These are phyloP conservation scores for Lactarius sanguifluus DNA, from an alignment of 768 basidiomycete genomes.

Conservation along the genomic window DNA sequence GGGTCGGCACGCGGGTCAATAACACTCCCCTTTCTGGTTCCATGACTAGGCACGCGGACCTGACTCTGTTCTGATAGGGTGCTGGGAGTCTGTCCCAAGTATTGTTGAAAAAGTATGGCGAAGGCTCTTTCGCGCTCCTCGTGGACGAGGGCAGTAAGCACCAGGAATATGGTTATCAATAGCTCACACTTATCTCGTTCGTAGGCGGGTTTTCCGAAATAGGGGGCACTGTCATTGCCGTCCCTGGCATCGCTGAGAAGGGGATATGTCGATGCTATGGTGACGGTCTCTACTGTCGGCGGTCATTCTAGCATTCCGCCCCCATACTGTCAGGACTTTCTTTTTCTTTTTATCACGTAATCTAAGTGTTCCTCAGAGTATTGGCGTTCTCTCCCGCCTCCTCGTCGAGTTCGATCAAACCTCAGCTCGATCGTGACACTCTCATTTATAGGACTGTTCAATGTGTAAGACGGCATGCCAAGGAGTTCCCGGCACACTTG, in stretches of 20 bases:
- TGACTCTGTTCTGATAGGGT: conserved; percentile 43
- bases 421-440: conserved; percentile 36
- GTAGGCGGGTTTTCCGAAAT: conserved; percentile 51
- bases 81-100: conserved; percentile 48
- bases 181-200: conserved; percentile 7
- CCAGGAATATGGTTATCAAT: neutral
- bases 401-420: conserved; percentile 25
- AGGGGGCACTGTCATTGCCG: conserved; percentile 56
- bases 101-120: conserved; percentile 63
- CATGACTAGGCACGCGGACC: neutral
- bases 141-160: conserved; percentile 83
- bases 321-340: conserved; percentile 64
- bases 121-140: conserved; percentile 70
- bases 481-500: conserved; percentile 37
- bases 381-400: conserved; percentile 69
- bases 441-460: conserved; percentile 40
- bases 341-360: neutral
- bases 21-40: neutral
- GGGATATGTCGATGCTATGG: conserved; percentile 61
- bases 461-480: conserved; percentile 46
- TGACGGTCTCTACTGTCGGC: conserved; percentile 69
- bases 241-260: conserved; percentile 70
- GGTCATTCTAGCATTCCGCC: conserved; percentile 89
- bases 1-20: conserved; percentile 40
- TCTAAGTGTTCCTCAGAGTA: conserved; percentile 37